A percentile compares a stretch with the other conserved stretches of the same genome.
phyloP scores from a whole-genome alignment of 257 asterid species.

The Marsdenia floribunda region DNA sequence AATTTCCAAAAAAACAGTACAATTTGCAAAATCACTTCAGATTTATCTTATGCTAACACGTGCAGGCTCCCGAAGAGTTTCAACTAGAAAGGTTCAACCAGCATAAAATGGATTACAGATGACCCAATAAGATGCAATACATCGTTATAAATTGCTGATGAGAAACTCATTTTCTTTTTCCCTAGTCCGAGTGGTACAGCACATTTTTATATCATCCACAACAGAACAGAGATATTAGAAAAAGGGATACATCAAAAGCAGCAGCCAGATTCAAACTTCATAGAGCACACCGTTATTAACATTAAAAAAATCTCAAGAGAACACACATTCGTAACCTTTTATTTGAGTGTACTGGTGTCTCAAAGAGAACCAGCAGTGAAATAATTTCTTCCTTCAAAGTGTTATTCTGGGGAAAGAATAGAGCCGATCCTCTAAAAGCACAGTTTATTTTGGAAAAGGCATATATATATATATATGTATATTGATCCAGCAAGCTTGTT shows the following conservation, averaged over 20 bases:
- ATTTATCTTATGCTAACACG: neutral
- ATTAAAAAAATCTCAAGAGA: neutral
- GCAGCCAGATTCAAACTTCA: neutral
- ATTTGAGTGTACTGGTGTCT: neutral
- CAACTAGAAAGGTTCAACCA: neutral
- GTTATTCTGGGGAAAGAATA: neutral
- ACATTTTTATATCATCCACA: neutral
- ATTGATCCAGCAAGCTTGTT: neutral
- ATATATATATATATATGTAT: neutral
- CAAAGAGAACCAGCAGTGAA: neutral
- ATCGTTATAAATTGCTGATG: neutral
- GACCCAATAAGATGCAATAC: neutral
- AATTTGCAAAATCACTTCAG: neutral
- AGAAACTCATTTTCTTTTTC: neutral
- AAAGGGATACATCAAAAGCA: neutral
- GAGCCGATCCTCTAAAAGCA: neutral
- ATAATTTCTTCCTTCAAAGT: neutral
- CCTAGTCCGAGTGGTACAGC: neutral
- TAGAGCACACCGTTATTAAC: neutral
- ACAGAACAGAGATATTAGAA: neutral
- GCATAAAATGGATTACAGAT: neutral
- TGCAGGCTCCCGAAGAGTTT: neutral
- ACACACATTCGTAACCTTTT: neutral
- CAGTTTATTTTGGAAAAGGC: neutral
- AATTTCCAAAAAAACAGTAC: conserved; percentile 17